Evolutionary conservation across 1,284 basidiomycete genomes (phyloP).

Genomic region (Kalmanozyma brasiliensis): DNA sequence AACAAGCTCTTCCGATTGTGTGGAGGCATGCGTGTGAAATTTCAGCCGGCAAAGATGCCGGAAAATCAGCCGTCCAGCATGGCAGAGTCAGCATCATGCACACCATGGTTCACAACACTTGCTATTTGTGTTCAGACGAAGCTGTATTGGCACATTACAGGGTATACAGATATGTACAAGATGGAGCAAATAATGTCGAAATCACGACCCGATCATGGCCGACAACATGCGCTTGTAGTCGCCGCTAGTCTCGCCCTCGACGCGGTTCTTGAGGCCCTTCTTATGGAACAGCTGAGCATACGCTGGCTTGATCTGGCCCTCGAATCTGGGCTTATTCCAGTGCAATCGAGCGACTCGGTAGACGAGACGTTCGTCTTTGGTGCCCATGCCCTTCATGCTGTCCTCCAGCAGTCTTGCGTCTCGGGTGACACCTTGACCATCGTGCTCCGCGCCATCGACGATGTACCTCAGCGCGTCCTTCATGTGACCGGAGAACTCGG

Average conservation of each 20-base stretch:
- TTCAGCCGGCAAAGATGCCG: conserved; percentile 3
- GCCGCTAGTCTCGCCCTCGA: conserved; percentile 60
- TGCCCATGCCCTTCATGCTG: conserved; percentile 65
- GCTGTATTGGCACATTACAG: neutral
- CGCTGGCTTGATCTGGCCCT: conserved; percentile 60
- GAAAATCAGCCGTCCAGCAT: conserved; percentile 6
- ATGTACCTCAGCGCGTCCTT: conserved; percentile 61
- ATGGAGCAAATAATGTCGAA: neutral
- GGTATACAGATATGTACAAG: conserved; percentile 20
- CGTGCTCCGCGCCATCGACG: conserved; percentile 63
- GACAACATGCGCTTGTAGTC: conserved; percentile 58
- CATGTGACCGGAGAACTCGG: conserved; percentile 65
- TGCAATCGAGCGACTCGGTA: conserved; percentile 58
- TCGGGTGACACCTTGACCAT: conserved; percentile 58
- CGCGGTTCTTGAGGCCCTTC: conserved; percentile 55
- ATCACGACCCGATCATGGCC: conserved; percentile 52
- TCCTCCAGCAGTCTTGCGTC: conserved; percentile 64
- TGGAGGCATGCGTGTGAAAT: conserved; percentile 22
- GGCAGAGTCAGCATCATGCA: no score
- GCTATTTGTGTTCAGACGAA: no score
- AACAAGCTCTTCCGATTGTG: conserved; percentile 2
- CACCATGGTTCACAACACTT: no score
- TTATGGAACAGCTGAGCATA: conserved; percentile 62
- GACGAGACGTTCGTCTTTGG: conserved; percentile 57
- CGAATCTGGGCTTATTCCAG: conserved; percentile 63